Base-by-base conservation (phyloP, 768 basidiomycete species). In the Postia placenta region DNA sequence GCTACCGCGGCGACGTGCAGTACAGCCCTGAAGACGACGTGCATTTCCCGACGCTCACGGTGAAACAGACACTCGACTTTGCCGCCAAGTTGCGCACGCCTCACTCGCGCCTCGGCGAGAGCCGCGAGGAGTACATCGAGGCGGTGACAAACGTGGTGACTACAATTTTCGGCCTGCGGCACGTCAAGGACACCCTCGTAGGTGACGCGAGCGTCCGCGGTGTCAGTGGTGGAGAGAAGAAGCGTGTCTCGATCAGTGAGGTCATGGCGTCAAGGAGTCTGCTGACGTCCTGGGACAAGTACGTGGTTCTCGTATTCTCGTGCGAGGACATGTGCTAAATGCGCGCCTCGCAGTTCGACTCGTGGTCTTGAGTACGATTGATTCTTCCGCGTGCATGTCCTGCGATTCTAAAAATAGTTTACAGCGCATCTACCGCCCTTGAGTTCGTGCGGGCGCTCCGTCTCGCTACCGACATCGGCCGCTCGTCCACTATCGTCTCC, bases 11-110 rank as follows among this genome's bases (percentile, higher is more conserved):
- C 15, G 90, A 90, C 58, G 83, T 88, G 2, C 78, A 79, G 48
- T 92, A 89, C 61, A 83, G 78, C 51, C 86, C 87, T 0, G 90
- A 89, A 69, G 90, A 92, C 56, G 90, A 94, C 61, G 71, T 87
- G 1, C 90, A 92, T 61, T 87, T 92, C 56, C 87, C 91, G 4
- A 87, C 85, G 7, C 73, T 95, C 23, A 88, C 86, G 4, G 88
- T 92, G 27, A 75, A 79, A 42, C 76, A 91, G 60, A 91, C 89
- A 0, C 71, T 96, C 24, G 69, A 63, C 12, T 87, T 89, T 50
- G 83, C 86, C 0, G 75, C 83, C 0, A 76, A 73, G 53, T 83
- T 78, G n/a, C 83, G 89, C 24, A 78, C 78, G 3, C 89, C 90
- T 2, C 77, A 69, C 25, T 67, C 65, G 2, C 78, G 84, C 25